Evolutionary conservation across 73 alveolate species (phyloP), one percentile per base, ranked within the genome.

Genomic region (Breviolum minutum): DNA sequence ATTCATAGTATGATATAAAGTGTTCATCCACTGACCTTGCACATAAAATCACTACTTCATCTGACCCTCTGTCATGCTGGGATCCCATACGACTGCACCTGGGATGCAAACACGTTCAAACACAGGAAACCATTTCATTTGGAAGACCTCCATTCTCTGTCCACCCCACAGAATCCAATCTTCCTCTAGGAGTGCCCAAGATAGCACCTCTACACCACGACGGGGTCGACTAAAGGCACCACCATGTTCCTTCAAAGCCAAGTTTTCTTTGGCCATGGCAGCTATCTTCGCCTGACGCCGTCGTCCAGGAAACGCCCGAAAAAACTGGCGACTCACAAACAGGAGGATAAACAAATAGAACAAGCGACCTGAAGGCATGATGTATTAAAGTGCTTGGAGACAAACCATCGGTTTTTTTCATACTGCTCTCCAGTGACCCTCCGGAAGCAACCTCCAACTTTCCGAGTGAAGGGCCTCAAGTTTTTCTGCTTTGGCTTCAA

Each of bases 181-280:
- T 77, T 24, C 87, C 87, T 8, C 61, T 11, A 2, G 30, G 2
- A 2, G 54, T 10, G 30, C 87, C 87, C 87, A 26, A 66, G 16
- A 26, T 26, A 1, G 24, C 89, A 48, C 89, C 89, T 81, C 89
- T 8, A 32, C 70, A 13, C 89, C 89, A 30, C 89, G 89, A n/a
- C 89, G 89, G 14, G 89, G 89, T 6, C 89, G 66, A 12, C 22
- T n/a, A 17, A 12, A 12, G 89, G 32, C 30, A 30, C 30, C 89
- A 11, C 89, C 83, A 14, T 14, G n/a, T 30, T 81, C 89, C 89
- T 48, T 27, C 66, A 81, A 30, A 8, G 66, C 89, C 30, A 40
- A 40, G 89, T 81, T 81, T 32, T 81, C 89, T 32, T 30, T 17
- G 24, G 69, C 89, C 89, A 81, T 27, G 29, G 70, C 0, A 30